Percentiles rank a stretch among this genome's conserved stretches.
Conservation (phyloP, 176 grass and related monocot genomes). For the Echinochloa phyllopogon region DNA sequence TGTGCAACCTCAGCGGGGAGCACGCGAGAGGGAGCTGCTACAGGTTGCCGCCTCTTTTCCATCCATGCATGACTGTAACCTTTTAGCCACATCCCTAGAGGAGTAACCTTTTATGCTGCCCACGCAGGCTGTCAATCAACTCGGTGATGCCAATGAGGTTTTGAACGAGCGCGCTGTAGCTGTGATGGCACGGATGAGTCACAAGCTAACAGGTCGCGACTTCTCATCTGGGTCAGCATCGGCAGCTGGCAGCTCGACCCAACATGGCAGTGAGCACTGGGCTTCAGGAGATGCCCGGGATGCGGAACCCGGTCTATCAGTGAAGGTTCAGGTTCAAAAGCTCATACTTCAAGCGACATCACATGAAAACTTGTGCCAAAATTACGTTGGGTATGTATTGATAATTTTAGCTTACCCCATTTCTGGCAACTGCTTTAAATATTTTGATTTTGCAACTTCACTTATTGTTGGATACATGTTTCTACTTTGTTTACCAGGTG, state of each 20-base stretch:
- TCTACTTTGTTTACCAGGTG: slow-evolving; percentile 67
- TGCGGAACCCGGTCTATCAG: slow-evolving; percentile 68
- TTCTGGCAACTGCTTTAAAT: slow-evolving; percentile 28
- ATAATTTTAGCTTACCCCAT: slow-evolving; percentile 4
- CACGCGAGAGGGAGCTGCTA: slow-evolving; percentile 83
- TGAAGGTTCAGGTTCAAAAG: slow-evolving; percentile 87
- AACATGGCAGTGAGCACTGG: slow-evolving; percentile 52
- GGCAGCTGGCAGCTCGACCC: slow-evolving; percentile 46
- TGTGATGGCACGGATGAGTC: slow-evolving; percentile 97
- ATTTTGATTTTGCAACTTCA: slow-evolving; percentile 20
- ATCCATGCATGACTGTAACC: slow-evolving; percentile 12
- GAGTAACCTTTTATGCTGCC: slow-evolving; percentile 19
- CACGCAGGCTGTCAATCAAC: slow-evolving; percentile 90
- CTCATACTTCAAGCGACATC: slow-evolving; percentile 91
- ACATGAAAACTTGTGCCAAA: slow-evolving; percentile 91
- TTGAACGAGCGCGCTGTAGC: slow-evolving; percentile 93
- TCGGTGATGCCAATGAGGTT: slow-evolving; percentile 95
- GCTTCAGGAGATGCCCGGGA: slow-evolving; percentile 72
- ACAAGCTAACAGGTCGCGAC: slow-evolving; percentile 94
- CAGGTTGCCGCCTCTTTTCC: slow-evolving; percentile 60
- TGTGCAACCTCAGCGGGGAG: slow-evolving; percentile 79
- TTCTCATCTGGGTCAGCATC: slow-evolving; percentile 72
- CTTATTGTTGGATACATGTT: slow-evolving; percentile 27
- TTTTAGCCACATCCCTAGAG: not conserved
- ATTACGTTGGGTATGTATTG: slow-evolving; percentile 82